Base-by-base conservation (phyloP, 305 asterid genomes). In the Striga hermonthica region DNA sequence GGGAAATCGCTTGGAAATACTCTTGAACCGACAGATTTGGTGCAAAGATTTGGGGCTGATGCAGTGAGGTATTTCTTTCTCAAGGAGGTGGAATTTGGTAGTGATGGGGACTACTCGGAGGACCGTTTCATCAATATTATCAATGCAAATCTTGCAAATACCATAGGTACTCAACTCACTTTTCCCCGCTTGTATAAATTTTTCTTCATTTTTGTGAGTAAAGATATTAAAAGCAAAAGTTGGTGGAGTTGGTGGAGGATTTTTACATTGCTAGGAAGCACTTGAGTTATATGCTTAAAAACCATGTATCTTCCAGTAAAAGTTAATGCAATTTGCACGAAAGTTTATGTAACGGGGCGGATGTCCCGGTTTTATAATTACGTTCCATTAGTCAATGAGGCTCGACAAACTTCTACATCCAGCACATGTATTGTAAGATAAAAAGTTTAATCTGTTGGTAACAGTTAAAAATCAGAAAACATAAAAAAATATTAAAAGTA, bases 1-100 rank as follows among this genome's bases (percentile, higher is more conserved):
- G 99, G 99, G 5, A 93, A 93, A 74, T 86, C 99, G 16, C 76
- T 93, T 60, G 97, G 99, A 48, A 93, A 93, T 78, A 90, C 94
- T 53, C 89, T 93, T 54, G 97, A 93, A 70, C 99, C 99, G 16
- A 81, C 81, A n/a, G 92, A 86, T 55, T 81, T 93, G 84, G 86
- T 93, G 80, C 76, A 74, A 55, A 88, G 81, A 72, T 90, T 90
- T 76, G 99, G 99, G 62, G 36, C 91, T 66, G 99, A 93, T 80
- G 99, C 95, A 63, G 99, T 93, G 61, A 79, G 99, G 81, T 90
- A 93, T 76, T 93, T 90, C 78, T 93, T 93, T 82, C 91, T 93
- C 64, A 88, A 84, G 86, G 99, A 93, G 84, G 91, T 93, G 63
- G 97, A 93, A 75, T 82, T 93, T 43, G 99, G 99, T 58, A 79